Evolutionary conservation across 495 filamentous ascomycete genomes (phyloP).

Genomic region (Pseudoneurospora amorphoporcata): DNA sequence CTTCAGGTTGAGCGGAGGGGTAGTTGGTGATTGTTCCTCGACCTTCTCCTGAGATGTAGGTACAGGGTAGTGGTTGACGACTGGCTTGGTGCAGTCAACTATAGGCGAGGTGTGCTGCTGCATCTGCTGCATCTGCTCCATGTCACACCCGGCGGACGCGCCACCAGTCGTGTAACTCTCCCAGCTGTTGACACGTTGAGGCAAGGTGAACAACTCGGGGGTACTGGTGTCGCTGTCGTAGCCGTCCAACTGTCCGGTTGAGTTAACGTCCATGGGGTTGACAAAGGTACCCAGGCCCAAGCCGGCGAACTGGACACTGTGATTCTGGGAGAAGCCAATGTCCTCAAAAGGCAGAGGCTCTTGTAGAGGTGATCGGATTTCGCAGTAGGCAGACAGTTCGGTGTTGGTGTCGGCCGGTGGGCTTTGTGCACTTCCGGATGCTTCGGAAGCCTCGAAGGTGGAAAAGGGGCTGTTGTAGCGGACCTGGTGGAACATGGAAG

Average conservation of each 20-base stretch:
- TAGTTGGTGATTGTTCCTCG: conserved; percentile 7
- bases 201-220: conserved; percentile 11
- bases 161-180: conserved; percentile 11
- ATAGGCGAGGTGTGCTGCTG: background rate
- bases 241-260: conserved; percentile 20
- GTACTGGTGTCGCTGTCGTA: conserved; percentile 18
- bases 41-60: conserved; percentile 25
- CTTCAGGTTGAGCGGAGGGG: conserved; percentile 5
- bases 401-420: conserved; percentile 25
- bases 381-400: conserved; percentile 21
- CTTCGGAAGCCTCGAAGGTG: conserved; percentile 22
- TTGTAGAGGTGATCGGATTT: conserved; percentile 24
- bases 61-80: conserved; percentile 5
- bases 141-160: conserved; percentile 2
- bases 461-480: conserved; percentile 26
- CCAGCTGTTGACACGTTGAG: conserved; percentile 5
- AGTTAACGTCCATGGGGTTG: conserved; percentile 30
- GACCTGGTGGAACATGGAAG: conserved; percentile 10
- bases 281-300: conserved; percentile 23
- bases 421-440: conserved; percentile 26
- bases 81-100: conserved; percentile 9
- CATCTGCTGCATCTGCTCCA: conserved; percentile 1
- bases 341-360: conserved; percentile 7
- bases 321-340: conserved; percentile 7
- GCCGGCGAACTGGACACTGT: conserved; percentile 17